phyloP scores from a whole-genome alignment of 1,139 yeast genomes.

The Suhomyces terraborum region DNA sequence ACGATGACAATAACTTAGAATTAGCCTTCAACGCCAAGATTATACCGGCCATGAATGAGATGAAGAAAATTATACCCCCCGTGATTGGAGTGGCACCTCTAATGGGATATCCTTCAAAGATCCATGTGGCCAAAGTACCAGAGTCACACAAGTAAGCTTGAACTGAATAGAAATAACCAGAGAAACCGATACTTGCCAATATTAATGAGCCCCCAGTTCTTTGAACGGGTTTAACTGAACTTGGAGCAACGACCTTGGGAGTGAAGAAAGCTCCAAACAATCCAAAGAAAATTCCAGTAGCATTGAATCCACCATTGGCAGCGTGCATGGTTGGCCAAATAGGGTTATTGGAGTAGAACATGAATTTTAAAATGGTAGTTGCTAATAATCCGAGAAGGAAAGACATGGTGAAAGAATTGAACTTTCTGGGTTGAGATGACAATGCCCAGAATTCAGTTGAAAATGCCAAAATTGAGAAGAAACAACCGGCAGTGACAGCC shows the following conservation, averaged over 20 bases:
- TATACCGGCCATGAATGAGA: constrained; percentile 61
- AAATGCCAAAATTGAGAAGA: constrained; percentile 62
- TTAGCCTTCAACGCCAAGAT: constrained; percentile 30
- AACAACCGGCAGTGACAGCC: constrained; percentile 65
- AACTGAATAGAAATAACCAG: constrained; percentile 70
- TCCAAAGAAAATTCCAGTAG: constrained; percentile 68
- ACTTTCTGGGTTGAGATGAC: constrained; percentile 42
- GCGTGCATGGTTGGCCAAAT: constrained; percentile 93
- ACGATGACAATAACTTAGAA: constrained; percentile 29
- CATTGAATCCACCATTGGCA: constrained; percentile 84
- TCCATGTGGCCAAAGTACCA: constrained; percentile 83
- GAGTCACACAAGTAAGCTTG: constrained; percentile 82
- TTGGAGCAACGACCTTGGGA: constrained; percentile 19
- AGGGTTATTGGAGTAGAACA: constrained; percentile 84
- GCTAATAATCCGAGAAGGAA: constrained; percentile 72
- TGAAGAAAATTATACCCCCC: constrained; percentile 72
- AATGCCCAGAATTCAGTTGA: constrained; percentile 58
- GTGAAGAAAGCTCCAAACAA: constrained; percentile 62
- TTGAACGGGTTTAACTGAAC: constrained; percentile 16
- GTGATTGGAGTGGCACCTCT: constrained; percentile 89
- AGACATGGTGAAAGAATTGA: constrained; percentile 58
- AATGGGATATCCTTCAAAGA: constrained; percentile 91
- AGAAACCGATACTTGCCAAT: constrained; percentile 70
- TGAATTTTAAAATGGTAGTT: constrained; percentile 74
- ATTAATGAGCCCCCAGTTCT: constrained; percentile 42